Conservation (phyloP, 73 alveolate genomes). For the Blepharisma stoltei region DNA sequence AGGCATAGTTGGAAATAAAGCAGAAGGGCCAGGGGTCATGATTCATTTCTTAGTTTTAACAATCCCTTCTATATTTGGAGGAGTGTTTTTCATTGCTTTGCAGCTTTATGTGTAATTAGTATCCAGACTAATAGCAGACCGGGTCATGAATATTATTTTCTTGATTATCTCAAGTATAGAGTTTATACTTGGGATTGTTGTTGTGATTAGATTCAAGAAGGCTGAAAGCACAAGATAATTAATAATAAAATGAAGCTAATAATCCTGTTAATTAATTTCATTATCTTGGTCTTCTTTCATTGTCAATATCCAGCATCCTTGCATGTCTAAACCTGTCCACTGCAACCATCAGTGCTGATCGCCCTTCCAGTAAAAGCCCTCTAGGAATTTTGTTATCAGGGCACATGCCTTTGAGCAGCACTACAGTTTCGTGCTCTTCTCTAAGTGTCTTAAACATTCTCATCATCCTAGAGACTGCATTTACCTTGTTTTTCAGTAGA, state of each 20-base stretch:
- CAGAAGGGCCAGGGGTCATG: neutral
- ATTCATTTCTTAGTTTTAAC: neutral
- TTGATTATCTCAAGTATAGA: neutral
- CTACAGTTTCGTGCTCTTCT: slow-evolving; percentile 70
- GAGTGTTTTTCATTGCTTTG: slow-evolving; percentile 2
- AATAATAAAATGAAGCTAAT: neutral
- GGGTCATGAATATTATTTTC: neutral
- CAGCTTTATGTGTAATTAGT: slow-evolving; percentile 7
- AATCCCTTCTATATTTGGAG: slow-evolving; percentile 4
- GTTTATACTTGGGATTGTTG: neutral
- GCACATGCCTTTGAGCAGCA: slow-evolving; percentile 72
- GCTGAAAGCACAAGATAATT: neutral
- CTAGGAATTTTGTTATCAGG: slow-evolving; percentile 80
- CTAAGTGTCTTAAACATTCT: slow-evolving; percentile 67
- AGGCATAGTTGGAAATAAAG: slow-evolving; percentile 12
- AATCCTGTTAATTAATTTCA: no score
- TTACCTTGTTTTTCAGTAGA: slow-evolving; percentile 30
- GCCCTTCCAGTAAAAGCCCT: slow-evolving; percentile 73
- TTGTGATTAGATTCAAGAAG: slow-evolving; percentile 1
- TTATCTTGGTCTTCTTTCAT: slow-evolving; percentile 56
- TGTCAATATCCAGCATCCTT: slow-evolving; percentile 49
- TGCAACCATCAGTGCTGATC: slow-evolving; percentile 72
- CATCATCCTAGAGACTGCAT: slow-evolving; percentile 45
- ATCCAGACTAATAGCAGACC: neutral
- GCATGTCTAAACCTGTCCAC: slow-evolving; percentile 56